These are phyloP conservation scores for Globisporangium spinosum DNA, from an alignment of 352 stramenopile genomes.

Conservation along the genomic window DNA sequence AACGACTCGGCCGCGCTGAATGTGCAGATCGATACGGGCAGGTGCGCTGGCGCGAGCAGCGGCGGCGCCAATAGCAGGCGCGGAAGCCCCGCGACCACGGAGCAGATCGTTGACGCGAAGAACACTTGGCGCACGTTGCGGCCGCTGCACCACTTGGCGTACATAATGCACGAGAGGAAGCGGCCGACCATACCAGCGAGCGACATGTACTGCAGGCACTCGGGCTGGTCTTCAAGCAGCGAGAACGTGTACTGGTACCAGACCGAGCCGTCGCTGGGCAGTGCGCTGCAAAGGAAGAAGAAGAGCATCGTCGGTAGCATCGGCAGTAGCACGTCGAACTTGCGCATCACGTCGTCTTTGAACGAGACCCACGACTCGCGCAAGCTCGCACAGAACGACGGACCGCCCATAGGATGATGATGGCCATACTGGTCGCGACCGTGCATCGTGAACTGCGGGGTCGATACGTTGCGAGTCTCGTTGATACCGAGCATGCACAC, in stretches of 20 bases:
- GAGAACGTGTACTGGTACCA: slow-evolving; percentile 85
- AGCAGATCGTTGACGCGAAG: slow-evolving; percentile 67
- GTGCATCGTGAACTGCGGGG: not conserved
- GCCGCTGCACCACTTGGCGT: slow-evolving; percentile 62
- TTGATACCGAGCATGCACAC: slow-evolving; percentile 51
- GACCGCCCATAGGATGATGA: not conserved
- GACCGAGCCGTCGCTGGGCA: slow-evolving; percentile 56
- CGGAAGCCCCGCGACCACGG: slow-evolving; percentile 54
- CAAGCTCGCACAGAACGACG: slow-evolving; percentile 18
- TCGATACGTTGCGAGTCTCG: slow-evolving; percentile 24
- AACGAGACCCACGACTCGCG: slow-evolving; percentile 40
- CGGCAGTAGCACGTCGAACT: slow-evolving; percentile 45
- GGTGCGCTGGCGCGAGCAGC: slow-evolving; percentile 19
- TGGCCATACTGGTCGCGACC: not conserved
- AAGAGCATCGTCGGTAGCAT: slow-evolving; percentile 74
- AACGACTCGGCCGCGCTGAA: slow-evolving; percentile 71
- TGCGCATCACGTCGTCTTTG: slow-evolving; percentile 39
- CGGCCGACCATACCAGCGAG: slow-evolving; percentile 64
- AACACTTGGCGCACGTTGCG: slow-evolving; percentile 72
- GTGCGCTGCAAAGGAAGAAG: slow-evolving; percentile 76
- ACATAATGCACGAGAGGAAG: slow-evolving; percentile 72
- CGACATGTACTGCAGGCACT: slow-evolving; percentile 74
- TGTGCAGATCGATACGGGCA: slow-evolving; percentile 65
- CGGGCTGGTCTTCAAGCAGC: slow-evolving; percentile 46
- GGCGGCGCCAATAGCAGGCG: slow-evolving; percentile 62